These are phyloP conservation scores for Tephrocybe rancida DNA, from an alignment of 768 basidiomycete species.

Conservation along the genomic window DNA sequence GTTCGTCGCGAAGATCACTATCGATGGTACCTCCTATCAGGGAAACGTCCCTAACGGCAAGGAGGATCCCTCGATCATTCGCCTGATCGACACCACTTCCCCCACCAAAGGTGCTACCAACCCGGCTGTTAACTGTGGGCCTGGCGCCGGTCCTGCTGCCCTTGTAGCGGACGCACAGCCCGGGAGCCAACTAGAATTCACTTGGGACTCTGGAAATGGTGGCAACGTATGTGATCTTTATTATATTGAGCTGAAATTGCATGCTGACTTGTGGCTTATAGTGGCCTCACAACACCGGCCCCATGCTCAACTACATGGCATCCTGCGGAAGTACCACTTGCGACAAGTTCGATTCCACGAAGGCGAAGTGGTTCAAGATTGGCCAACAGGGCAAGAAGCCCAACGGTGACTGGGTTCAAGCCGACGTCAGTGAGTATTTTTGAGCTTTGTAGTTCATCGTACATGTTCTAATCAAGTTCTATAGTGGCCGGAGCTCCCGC, in stretches of 20 bases:
- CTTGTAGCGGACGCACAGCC: slow-evolving; percentile 50
- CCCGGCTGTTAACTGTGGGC: slow-evolving; percentile 61
- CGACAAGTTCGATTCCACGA: slow-evolving; percentile 56
- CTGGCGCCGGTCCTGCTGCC: slow-evolving; percentile 48
- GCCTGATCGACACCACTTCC: slow-evolving; percentile 36
- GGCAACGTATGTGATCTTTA: slow-evolving; percentile 26
- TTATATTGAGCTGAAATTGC: neutral
- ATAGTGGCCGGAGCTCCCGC: slow-evolving; percentile 44
- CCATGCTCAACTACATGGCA: slow-evolving; percentile 76
- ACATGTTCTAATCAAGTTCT: neutral
- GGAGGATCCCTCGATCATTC: slow-evolving; percentile 37
- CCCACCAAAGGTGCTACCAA: slow-evolving; percentile 61
- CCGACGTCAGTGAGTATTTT: slow-evolving; percentile 47
- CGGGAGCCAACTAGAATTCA: slow-evolving; percentile 4
- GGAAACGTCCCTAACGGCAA: slow-evolving; percentile 33
- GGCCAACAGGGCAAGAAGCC: slow-evolving; percentile 42
- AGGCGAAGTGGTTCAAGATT: slow-evolving; percentile 79
- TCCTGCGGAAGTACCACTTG: slow-evolving; percentile 60
- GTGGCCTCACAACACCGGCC: slow-evolving; percentile 63
- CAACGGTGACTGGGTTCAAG: slow-evolving; percentile 50
- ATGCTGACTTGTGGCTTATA: slow-evolving; percentile 12
- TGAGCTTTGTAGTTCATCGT: neutral
- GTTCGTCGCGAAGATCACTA: slow-evolving; percentile 37
- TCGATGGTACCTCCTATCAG: slow-evolving; percentile 38
- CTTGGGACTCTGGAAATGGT: slow-evolving; percentile 6